These are phyloP conservation scores for Elasticomyces elasticus DNA, from an alignment of 495 filamentous ascomycete genomes.

Conservation along the genomic window DNA sequence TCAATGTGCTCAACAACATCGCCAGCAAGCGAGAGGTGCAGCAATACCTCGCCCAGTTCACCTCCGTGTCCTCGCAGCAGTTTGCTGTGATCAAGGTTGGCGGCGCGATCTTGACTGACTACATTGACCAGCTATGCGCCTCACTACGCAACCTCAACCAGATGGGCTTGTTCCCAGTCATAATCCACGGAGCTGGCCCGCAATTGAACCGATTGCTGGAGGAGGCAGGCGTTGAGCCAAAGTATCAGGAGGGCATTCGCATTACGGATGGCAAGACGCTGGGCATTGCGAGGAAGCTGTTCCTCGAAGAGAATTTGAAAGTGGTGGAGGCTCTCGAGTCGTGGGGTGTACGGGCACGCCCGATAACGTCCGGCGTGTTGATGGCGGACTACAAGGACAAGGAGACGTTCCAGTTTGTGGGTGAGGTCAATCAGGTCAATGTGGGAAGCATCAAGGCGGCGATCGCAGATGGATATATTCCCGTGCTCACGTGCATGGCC, in stretches of 20 bases:
- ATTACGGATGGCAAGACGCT: constrained; percentile 95
- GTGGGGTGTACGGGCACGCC: constrained; percentile 82
- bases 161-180: constrained; percentile 90
- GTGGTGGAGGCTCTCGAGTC: constrained; percentile 84
- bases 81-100: constrained; percentile 99
- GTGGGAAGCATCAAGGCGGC: constrained; percentile 84
- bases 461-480: constrained; percentile 84
- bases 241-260: constrained; percentile 93
- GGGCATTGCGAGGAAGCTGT: constrained; percentile 78
- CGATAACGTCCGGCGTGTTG: constrained; percentile 89
- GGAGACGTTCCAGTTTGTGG: constrained; percentile 88
- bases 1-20: constrained; percentile 91
- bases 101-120: constrained; percentile 92
- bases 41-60: constrained; percentile 97
- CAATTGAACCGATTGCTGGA: constrained; percentile 92
- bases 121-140: constrained; percentile 78
- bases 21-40: constrained; percentile 95
- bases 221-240: constrained; percentile 73
- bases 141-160: constrained; percentile 88
- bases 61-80: constrained; percentile 90
- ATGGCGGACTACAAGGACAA: constrained; percentile 90
- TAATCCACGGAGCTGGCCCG: constrained; percentile 92
- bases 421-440: constrained; percentile 90
- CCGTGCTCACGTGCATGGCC: constrained; percentile 93
- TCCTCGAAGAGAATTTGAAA: constrained; percentile 93